Conservation (phyloP, 768 basidiomycete genomes). For the Rhodocollybia butyracea region DNA sequence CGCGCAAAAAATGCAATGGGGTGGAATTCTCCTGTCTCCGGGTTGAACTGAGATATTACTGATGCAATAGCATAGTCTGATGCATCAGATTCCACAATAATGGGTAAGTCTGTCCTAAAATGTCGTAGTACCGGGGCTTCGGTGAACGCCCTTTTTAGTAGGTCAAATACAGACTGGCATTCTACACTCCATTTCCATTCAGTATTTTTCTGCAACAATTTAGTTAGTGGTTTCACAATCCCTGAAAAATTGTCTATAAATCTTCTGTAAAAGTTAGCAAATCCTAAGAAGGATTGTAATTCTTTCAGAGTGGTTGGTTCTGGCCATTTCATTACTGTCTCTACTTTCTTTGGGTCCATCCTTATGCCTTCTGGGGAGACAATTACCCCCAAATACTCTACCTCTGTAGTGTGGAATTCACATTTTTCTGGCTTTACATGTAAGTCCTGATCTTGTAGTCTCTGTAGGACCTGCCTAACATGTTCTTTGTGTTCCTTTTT, state of each 20-base stretch:
- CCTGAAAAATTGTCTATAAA: too few species aligned
- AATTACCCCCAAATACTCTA: too few species aligned
- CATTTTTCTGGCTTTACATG: too few species aligned
- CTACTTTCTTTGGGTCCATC: too few species aligned
- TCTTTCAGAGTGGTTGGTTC: too few species aligned
- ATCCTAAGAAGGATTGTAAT: too few species aligned
- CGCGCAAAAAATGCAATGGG: constrained; percentile 22
- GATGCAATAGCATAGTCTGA: constrained; percentile 15
- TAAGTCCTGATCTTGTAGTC: constrained; percentile 15
- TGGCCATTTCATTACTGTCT: too few species aligned
- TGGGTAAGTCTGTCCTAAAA: neutral
- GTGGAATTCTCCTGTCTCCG: constrained; percentile 10
- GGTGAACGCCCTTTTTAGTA: neutral
- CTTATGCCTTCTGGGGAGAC: too few species aligned
- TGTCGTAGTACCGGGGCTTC: neutral
- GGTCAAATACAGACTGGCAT: neutral
- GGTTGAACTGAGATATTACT: constrained; percentile 6
- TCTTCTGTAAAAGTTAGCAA: too few species aligned
- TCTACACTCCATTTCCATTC: neutral
- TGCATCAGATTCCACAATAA: neutral
- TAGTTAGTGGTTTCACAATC: too few species aligned
- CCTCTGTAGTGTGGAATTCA: too few species aligned
- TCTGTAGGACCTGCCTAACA: constrained; percentile 15
- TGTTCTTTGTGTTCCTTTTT: constrained; percentile 10
- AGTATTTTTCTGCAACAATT: too few species aligned